Evolutionary conservation across 164 flowering plant genomes (phyloP).

Genomic region (Berberis thunbergii): DNA sequence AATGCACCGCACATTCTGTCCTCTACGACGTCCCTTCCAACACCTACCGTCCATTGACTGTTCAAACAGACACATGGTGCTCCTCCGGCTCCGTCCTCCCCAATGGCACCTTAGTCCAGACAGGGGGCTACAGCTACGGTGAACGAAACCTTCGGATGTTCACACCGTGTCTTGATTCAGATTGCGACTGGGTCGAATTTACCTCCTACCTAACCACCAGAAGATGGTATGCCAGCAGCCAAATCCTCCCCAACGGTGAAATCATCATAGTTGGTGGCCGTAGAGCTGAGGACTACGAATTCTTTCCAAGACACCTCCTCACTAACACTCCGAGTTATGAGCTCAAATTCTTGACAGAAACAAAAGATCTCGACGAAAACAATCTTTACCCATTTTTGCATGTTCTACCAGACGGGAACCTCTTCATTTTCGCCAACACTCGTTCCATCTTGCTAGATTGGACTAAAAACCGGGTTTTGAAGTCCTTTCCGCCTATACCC

Average conservation of each 20-base stretch:
- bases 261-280: slow-evolving; percentile 77
- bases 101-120: slow-evolving; percentile 57
- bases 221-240: slow-evolving; percentile 74
- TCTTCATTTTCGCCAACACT: slow-evolving; percentile 72
- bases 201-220: slow-evolving; percentile 24
- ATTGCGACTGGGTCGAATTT: slow-evolving; percentile 71
- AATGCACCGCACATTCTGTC: slow-evolving; percentile 85
- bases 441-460: slow-evolving; percentile 58
- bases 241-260: slow-evolving; percentile 66
- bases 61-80: slow-evolving; percentile 82
- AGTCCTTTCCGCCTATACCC: slow-evolving; percentile 52
- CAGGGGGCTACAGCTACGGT: slow-evolving; percentile 75
- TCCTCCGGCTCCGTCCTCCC: slow-evolving; percentile 66
- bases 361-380: slow-evolving; percentile 48
- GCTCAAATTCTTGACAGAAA: slow-evolving; percentile 44
- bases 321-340: slow-evolving; percentile 2
- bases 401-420: slow-evolving; percentile 62
- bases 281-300: slow-evolving; percentile 53
- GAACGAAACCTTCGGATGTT: slow-evolving; percentile 44
- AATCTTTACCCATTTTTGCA: slow-evolving; percentile 90
- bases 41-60: slow-evolving; percentile 51
- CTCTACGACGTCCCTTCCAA: slow-evolving; percentile 50
- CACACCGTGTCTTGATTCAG: slow-evolving; percentile 31
- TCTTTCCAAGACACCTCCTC: slow-evolving; percentile 36
- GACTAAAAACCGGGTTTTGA: slow-evolving; percentile 23